Conservation (phyloP, 169 alveolate genomes). For the Plasmodium inui region DNA sequence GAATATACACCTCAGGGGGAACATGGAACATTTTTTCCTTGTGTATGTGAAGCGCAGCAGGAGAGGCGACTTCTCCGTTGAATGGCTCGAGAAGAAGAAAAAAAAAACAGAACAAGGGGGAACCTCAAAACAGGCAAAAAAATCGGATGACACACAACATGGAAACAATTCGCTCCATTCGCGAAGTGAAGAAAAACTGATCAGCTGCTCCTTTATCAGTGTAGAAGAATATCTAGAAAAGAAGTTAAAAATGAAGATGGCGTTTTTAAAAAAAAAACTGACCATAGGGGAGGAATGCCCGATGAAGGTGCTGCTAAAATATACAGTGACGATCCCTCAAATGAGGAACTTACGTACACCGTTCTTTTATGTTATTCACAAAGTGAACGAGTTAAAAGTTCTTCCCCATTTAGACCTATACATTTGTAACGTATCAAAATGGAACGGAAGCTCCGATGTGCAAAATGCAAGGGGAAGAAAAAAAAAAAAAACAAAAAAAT, state of each 20-base stretch:
- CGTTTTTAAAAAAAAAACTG: conserved; percentile 5
- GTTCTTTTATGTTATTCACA: conserved; percentile 33
- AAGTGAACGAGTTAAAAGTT: conserved; percentile 32
- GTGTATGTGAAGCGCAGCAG: conserved; percentile 5
- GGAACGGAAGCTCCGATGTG: not conserved
- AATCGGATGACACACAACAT: not conserved
- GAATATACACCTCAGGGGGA: conserved; percentile 13
- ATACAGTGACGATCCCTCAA: conserved; percentile 17
- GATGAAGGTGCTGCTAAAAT: conserved; percentile 51
- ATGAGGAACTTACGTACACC: not conserved
- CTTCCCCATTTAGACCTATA: conserved; percentile 25
- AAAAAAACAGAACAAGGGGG: not conserved
- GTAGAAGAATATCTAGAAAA: conserved; percentile 65
- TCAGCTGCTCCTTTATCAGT: conserved; percentile 13
- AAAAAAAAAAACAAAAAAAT: conserved; percentile 7
- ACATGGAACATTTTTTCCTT: conserved; percentile 57
- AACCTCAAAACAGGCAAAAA: not conserved
- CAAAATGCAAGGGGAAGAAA: conserved; percentile 17
- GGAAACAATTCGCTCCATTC: not conserved
- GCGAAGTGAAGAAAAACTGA: not conserved
- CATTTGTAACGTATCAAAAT: conserved; percentile 16
- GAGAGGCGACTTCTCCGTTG: conserved; percentile 25
- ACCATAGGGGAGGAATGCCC: conserved; percentile 4
- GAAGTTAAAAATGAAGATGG: conserved; percentile 41
- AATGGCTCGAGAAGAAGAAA: conserved; percentile 22